Conservation (phyloP, 805 yeast species). For the Yarrowia porcina region DNA sequence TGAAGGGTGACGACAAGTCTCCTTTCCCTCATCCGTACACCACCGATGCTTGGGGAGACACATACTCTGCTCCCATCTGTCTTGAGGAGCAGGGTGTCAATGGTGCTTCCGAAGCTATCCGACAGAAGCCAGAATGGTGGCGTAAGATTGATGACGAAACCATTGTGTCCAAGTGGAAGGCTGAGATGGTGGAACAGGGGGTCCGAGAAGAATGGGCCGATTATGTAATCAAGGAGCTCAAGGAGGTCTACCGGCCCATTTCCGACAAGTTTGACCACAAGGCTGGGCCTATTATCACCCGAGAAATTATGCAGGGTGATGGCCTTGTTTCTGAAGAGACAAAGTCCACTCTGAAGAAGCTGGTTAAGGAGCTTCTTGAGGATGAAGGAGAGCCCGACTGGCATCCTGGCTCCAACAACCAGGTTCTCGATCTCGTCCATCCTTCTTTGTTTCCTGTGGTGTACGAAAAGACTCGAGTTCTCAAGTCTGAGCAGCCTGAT, state of each 20-base stretch:
- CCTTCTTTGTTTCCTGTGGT: conserved; percentile 43
- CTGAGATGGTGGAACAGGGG: conserved; percentile 31
- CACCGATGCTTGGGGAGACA: not conserved
- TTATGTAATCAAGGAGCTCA: conserved; percentile 38
- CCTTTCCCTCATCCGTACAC: not conserved
- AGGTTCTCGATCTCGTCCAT: conserved; percentile 44
- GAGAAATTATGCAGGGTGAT: conserved; percentile 35
- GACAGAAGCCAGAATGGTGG: conserved; percentile 39
- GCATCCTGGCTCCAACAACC: conserved; percentile 42
- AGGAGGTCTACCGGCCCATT: conserved; percentile 34
- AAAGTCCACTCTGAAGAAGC: conserved; percentile 27
- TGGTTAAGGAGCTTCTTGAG: conserved; percentile 27
- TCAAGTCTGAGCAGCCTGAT: not conserved
- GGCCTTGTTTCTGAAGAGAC: conserved; percentile 29
- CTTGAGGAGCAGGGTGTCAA: conserved; percentile 1
- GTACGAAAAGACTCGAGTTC: conserved; percentile 33
- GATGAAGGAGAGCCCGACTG: conserved; percentile 35
- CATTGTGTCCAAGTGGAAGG: conserved; percentile 36
- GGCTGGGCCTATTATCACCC: conserved; percentile 30
- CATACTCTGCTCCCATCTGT: not conserved
- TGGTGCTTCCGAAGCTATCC: conserved; percentile 27
- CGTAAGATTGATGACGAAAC: conserved; percentile 33
- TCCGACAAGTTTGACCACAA: conserved; percentile 26
- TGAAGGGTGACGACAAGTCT: not conserved
- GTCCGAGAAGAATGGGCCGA: conserved; percentile 33